Base-by-base conservation (phyloP, 73 alveolate genomes). In the Paramecium sexaurelia region DNA sequence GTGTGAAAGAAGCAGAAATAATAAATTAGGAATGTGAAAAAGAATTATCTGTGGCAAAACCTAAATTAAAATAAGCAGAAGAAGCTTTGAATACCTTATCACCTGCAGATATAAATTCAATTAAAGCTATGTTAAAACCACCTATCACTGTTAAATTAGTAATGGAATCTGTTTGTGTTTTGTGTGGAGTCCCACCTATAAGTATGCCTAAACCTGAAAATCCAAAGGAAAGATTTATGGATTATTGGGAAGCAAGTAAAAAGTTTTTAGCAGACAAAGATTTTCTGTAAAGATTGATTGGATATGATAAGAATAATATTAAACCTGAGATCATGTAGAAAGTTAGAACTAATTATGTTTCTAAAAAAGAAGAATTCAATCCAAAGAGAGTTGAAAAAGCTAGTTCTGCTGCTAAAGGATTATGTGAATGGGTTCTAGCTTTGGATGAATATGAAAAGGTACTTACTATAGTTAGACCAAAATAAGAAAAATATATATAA, bases 31-130 rank as follows among this genome's bases (percentile, higher is more conserved):
- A 95, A 66, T 89, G 92, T 29, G 98, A 95, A 40, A 95, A 95
- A 75, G 99, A 97, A 61, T 93, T 97, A 94, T 94, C 97, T 3
- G 95, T 92, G 5, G 98, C 98, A 0, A 94, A 95, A 67, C 99
- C 99, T 24, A 55, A 94, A 57, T 92, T 97, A 82, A 94, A 96
- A 67, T 85, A 92, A 73, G 99, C 99, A 1, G 93, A 95, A 88
- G 99, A 97, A 13, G 99, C 99, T 37, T 91, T 97, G 40, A 96
- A 95, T 82, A 97, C 97, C 26, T 92, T 97, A 51, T 89, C 96
- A 24, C 96, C 97, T 68, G 96, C 94, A 71, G 98, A 97, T 85
- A 95, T 97, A 32, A 95, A 95, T 85, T 96, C 96, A 93, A 94
- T 97, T 35, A 93, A 97, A 84, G 92, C 98, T 40, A 92, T 95